A percentile compares a stretch with the other conserved stretches of the same genome.
These are phyloP conservation scores for Neurospora sp. DNA, from an alignment of 495 filamentous ascomycete genomes.

Conservation along the genomic window DNA sequence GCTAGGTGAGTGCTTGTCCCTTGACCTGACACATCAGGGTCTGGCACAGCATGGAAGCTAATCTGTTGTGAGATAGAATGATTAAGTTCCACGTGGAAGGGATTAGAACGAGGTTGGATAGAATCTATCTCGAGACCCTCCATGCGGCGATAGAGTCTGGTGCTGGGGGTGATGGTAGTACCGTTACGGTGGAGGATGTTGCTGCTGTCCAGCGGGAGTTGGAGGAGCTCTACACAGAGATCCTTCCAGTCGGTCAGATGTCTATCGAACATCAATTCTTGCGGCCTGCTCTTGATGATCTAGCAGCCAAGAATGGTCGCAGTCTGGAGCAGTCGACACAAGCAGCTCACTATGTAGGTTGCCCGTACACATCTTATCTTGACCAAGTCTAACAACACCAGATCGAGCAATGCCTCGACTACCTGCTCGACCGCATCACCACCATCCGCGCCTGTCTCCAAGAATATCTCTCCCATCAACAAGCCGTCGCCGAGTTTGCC, in stretches of 20 bases:
- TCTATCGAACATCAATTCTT: slow-evolving; percentile 49
- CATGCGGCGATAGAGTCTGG: slow-evolving; percentile 13
- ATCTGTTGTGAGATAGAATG: slow-evolving; percentile 12
- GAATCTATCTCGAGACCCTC: slow-evolving; percentile 34
- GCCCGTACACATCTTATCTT: neutral
- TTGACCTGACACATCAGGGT: neutral
- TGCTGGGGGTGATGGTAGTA: neutral
- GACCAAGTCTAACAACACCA: slow-evolving; percentile 7
- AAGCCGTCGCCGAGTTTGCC: slow-evolving; percentile 16
- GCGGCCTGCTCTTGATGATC: slow-evolving; percentile 40
- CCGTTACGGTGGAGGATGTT: slow-evolving; percentile 18
- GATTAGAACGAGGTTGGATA: slow-evolving; percentile 34
- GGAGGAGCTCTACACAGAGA: slow-evolving; percentile 52
- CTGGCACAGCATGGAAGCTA: neutral
- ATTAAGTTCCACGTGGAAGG: slow-evolving; percentile 41
- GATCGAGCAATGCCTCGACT: slow-evolving; percentile 29
- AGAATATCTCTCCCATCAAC: slow-evolving; percentile 21
- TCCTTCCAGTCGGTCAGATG: slow-evolving; percentile 53
- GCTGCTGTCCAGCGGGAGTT: slow-evolving; percentile 44
- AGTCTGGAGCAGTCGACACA: slow-evolving; percentile 22
- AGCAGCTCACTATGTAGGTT: slow-evolving; percentile 32
- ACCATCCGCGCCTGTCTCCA: slow-evolving; percentile 16
- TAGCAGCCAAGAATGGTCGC: slow-evolving; percentile 27
- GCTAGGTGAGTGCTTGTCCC: slow-evolving; percentile 14
- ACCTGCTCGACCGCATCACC: slow-evolving; percentile 23